A percentile compares a stretch with the other conserved stretches of the same genome.
phyloP scores from a whole-genome alignment of 2,329 filamentous ascomycete species.

The Cercospora sp. region DNA sequence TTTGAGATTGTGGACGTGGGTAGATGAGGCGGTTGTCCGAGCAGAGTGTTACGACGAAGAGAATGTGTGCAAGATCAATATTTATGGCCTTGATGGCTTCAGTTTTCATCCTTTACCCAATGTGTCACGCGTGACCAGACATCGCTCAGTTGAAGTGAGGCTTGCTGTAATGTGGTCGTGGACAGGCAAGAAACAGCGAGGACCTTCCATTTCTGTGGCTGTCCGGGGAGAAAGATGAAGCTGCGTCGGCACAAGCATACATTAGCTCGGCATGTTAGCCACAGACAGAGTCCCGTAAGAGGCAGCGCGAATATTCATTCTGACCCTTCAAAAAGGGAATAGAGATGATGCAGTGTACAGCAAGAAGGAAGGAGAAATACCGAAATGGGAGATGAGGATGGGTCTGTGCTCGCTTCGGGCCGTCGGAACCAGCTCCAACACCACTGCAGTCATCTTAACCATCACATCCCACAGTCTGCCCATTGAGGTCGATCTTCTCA shows the following conservation, averaged over 20 bases:
- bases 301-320: neutral
- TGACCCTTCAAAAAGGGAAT: neutral
- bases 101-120: neutral
- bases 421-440: neutral
- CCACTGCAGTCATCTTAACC: neutral
- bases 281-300: neutral
- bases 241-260: no score
- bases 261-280: no score
- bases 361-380: neutral
- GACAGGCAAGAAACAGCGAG: no score
- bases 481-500: neutral
- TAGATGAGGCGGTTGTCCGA: neutral
- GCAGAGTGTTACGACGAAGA: neutral
- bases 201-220: no score
- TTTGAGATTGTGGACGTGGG: no score
- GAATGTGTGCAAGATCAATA: neutral
- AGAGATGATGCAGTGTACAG: neutral
- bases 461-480: neutral
- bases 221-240: no score
- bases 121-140: no score
- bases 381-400: neutral
- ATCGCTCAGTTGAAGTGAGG: no score
- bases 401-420: neutral
- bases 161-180: no score
- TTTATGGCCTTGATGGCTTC: neutral